A percentile compares a stretch with the other conserved stretches of the same genome.
phyloP scores from a whole-genome alignment of 2,329 filamentous ascomycete genomes.

The Thielaviopsis ethacetica region DNA sequence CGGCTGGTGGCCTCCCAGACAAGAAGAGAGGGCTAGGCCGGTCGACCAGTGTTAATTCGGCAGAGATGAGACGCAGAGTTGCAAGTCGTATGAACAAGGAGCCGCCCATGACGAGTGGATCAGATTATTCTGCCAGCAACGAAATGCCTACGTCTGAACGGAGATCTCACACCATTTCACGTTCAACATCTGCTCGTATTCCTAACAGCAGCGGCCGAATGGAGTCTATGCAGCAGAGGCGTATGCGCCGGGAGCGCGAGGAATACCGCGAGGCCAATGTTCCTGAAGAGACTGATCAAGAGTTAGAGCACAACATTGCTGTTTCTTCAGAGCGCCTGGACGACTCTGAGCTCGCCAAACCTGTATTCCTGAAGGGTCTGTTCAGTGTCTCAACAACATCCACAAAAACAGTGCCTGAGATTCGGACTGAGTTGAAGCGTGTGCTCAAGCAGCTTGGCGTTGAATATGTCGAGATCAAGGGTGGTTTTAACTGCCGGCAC shows the following conservation, averaged over 20 bases:
- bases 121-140: constrained; percentile 51
- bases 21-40: constrained; percentile 59
- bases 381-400: constrained; percentile 97
- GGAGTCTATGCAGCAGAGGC: constrained; percentile 81
- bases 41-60: constrained; percentile 84
- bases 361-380: constrained; percentile 86
- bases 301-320: constrained; percentile 43
- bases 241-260: constrained; percentile 54
- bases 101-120: constrained; percentile 59
- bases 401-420: constrained; percentile 71
- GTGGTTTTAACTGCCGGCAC: constrained; percentile 81
- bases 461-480: constrained; percentile 83
- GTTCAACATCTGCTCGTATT: constrained; percentile 52
- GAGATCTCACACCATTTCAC: constrained; percentile 34
- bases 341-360: constrained; percentile 70
- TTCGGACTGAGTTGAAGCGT: constrained; percentile 76
- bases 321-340: constrained; percentile 42
- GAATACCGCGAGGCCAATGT: constrained; percentile 60
- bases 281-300: constrained; percentile 74
- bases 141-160: constrained; percentile 35
- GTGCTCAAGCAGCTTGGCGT: constrained; percentile 78
- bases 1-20: constrained; percentile 37
- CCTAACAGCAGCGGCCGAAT: constrained; percentile 79
- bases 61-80: constrained; percentile 55
- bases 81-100: constrained; percentile 37